These are phyloP conservation scores for Thielaviopsis cerberus DNA, from an alignment of 2,329 filamentous ascomycete genomes.

Conservation along the genomic window DNA sequence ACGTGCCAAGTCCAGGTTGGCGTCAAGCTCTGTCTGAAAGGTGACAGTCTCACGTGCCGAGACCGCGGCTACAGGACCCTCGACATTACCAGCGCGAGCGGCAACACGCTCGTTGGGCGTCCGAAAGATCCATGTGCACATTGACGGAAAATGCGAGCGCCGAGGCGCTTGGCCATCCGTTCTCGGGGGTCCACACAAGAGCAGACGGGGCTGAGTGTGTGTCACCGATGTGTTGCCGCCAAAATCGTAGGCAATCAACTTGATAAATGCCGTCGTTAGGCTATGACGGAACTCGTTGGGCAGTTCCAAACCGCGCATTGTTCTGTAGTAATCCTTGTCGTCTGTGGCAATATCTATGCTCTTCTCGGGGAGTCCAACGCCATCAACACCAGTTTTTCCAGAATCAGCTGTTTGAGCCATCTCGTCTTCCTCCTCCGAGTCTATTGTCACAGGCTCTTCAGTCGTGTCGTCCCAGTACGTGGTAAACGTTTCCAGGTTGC, in stretches of 20 bases:
- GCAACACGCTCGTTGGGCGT: constrained; percentile 40
- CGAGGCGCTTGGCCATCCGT: constrained; percentile 17
- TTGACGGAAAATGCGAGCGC: constrained; percentile 38
- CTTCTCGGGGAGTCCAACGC: background rate
- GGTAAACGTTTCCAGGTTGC: constrained; percentile 39
- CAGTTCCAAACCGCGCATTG: constrained; percentile 34
- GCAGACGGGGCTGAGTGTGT: constrained; percentile 39
- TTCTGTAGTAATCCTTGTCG: constrained; percentile 23
- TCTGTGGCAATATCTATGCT: constrained; percentile 11
- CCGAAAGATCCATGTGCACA: constrained; percentile 41
- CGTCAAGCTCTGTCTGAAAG: constrained; percentile 37
- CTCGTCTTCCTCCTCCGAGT: constrained; percentile 2
- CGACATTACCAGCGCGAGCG: constrained; percentile 38
- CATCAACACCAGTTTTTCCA: background rate
- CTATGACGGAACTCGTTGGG: constrained; percentile 38
- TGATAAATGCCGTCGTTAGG: constrained; percentile 40
- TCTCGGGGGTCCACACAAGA: constrained; percentile 25
- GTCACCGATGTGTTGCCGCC: constrained; percentile 40
- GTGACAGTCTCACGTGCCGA: constrained; percentile 36
- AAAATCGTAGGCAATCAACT: constrained; percentile 47
- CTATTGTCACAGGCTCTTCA: constrained; percentile 15
- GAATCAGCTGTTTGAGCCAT: background rate
- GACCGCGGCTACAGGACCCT: constrained; percentile 43
- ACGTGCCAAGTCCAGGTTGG: constrained; percentile 41
- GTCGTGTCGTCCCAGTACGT: constrained; percentile 45